Percentiles rank a stretch among this genome's conserved stretches.
phyloP scores from a whole-genome alignment of 2,329 filamentous ascomycete species.

The Fusarium pseudograminearum region DNA sequence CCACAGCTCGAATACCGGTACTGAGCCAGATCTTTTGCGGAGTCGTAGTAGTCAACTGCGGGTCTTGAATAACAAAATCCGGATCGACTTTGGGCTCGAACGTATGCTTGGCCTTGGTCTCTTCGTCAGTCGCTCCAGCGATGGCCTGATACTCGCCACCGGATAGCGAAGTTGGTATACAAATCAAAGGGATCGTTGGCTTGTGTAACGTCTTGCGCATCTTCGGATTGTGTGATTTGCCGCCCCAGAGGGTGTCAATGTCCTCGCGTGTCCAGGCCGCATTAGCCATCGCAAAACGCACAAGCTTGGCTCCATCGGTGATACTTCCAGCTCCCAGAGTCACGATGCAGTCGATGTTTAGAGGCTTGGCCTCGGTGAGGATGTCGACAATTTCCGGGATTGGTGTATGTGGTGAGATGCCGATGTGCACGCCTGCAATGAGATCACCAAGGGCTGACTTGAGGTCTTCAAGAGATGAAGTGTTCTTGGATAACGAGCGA shows the following conservation, averaged over 20 bases:
- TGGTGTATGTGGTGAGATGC: conserved; percentile 24
- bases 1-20: conserved; percentile 2
- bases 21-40: conserved; percentile 10
- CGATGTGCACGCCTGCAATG: conserved; percentile 1
- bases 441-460: not conserved
- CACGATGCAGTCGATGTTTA: conserved; percentile 19
- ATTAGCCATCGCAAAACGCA: conserved; percentile 11
- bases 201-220: not conserved
- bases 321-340: conserved; percentile 25
- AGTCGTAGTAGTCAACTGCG: conserved; percentile 8
- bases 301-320: conserved; percentile 14
- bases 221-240: conserved; percentile 3
- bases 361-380: not conserved
- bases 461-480: not conserved
- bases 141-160: conserved; percentile 23
- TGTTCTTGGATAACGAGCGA: conserved; percentile 1
- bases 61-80: conserved; percentile 7
- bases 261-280: conserved; percentile 5
- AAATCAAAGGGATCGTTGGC: conserved; percentile 13
- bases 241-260: conserved; percentile 11
- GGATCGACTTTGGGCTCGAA: conserved; percentile 12
- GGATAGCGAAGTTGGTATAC: conserved; percentile 16
- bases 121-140: conserved; percentile 7
- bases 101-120: conserved; percentile 10
- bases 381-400: conserved; percentile 16